A percentile compares a stretch with the other conserved stretches of the same genome.
These are phyloP conservation scores for Nigrospora oryzae DNA, from an alignment of 2,329 filamentous ascomycete species.

Conservation along the genomic window DNA sequence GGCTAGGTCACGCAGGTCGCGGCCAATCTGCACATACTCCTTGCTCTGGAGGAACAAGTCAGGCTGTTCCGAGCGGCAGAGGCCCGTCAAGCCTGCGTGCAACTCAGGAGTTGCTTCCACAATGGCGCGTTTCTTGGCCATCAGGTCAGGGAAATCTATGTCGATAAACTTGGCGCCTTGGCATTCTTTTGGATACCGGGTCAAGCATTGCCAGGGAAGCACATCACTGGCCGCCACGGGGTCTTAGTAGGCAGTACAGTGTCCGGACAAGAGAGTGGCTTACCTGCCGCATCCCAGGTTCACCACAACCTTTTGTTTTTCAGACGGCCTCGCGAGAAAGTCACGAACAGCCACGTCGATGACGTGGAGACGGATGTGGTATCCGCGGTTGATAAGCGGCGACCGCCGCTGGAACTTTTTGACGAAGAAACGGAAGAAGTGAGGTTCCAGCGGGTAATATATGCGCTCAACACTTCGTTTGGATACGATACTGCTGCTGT, in stretches of 20 bases:
- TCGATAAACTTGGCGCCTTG: slow-evolving; percentile 64
- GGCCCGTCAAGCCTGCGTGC: slow-evolving; percentile 36
- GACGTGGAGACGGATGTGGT: slow-evolving; percentile 77
- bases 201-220: slow-evolving; percentile 74
- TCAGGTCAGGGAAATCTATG: slow-evolving; percentile 76
- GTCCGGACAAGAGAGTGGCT: slow-evolving; percentile 26
- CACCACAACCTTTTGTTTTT: slow-evolving; percentile 62
- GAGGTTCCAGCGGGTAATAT: slow-evolving; percentile 68
- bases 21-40: slow-evolving; percentile 71
- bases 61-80: slow-evolving; percentile 30
- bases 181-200: slow-evolving; percentile 53
- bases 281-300: slow-evolving; percentile 89
- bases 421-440: slow-evolving; percentile 85
- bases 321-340: slow-evolving; percentile 54
- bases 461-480: slow-evolving; percentile 88
- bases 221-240: slow-evolving; percentile 55
- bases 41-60: slow-evolving; percentile 54
- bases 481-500: slow-evolving; percentile 85
- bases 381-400: slow-evolving; percentile 86
- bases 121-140: slow-evolving; percentile 62
- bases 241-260: not conserved
- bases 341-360: slow-evolving; percentile 65
- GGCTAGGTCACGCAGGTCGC: slow-evolving; percentile 64
- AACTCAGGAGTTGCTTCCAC: slow-evolving; percentile 58
- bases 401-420: slow-evolving; percentile 73